Percentiles rank a stretch among this genome's conserved stretches.
Conservation (phyloP, 2,329 filamentous ascomycete species). For the Cadophora luteo-olivacea region DNA sequence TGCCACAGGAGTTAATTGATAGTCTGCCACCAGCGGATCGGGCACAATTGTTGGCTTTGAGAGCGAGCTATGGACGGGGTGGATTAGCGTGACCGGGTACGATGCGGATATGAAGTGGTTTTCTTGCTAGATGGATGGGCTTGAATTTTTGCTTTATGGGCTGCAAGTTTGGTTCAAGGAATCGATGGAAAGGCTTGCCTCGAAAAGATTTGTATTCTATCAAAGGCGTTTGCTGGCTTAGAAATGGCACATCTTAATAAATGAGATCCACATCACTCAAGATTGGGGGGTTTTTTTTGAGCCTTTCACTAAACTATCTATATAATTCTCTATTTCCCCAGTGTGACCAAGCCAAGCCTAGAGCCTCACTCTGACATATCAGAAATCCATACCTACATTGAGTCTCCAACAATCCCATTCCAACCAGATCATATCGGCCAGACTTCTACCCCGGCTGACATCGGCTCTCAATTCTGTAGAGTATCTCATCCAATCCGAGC, state of each 20-base stretch:
- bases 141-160: background rate
- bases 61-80: slow-evolving; percentile 50
- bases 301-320: no score
- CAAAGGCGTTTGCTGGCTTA: background rate
- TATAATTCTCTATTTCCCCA: no score
- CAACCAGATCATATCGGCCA: background rate
- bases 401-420: background rate
- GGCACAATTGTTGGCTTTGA: slow-evolving; percentile 79
- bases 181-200: background rate
- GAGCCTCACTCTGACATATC: no score
- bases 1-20: slow-evolving; percentile 83
- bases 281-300: no score
- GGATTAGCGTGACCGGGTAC: background rate
- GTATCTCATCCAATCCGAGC: background rate
- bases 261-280: no score
- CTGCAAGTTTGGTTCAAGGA: background rate
- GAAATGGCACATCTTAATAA: background rate
- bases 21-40: slow-evolving; percentile 76
- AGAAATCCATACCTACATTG: background rate
- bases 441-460: background rate
- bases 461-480: background rate
- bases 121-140: background rate
- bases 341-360: no score
- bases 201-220: slow-evolving; percentile 1
- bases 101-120: background rate